Percentiles rank a stretch among this genome's conserved stretches.
Evolutionary conservation across 441 rosid species (phyloP).

Genomic region (Aquilaria agallochum): DNA sequence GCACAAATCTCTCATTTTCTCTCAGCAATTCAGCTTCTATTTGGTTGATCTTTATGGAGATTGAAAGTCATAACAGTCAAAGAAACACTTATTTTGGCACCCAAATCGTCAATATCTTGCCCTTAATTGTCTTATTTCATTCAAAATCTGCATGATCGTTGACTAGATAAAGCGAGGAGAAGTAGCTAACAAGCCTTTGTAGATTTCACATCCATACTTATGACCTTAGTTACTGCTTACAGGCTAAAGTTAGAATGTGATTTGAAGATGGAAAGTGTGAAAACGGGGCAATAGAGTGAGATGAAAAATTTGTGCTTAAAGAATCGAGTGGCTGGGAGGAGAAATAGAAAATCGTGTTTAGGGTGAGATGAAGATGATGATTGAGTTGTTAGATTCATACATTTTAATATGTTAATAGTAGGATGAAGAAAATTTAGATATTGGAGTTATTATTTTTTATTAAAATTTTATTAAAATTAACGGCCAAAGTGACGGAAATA

Average conservation of each 20-base stretch:
- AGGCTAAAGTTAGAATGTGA: no score
- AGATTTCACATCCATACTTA: conserved; percentile 16
- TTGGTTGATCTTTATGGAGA: conserved; percentile 73
- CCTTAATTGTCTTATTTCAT: conserved; percentile 18
- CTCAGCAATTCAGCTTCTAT: conserved; percentile 84
- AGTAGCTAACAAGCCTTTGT: neutral
- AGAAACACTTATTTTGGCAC: conserved; percentile 67
- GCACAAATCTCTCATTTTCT: conserved; percentile 83
- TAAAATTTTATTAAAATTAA: no score
- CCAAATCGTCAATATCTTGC: conserved; percentile 15
- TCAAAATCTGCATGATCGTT: conserved; percentile 34
- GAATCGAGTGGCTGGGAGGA: no score
- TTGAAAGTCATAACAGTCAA: conserved; percentile 90
- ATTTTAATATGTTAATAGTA: no score
- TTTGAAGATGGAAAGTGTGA: neutral
- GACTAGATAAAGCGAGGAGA: conserved; percentile 17
- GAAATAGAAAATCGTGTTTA: no score
- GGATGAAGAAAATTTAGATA: no score
- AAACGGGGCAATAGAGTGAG: neutral
- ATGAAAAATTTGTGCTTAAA: neutral
- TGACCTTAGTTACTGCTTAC: neutral
- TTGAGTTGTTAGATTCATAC: no score
- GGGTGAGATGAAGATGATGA: no score
- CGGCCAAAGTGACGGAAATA: no score
- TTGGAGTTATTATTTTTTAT: no score